Conservation (phyloP, 305 asterid species). For the Striga hermonthica region DNA sequence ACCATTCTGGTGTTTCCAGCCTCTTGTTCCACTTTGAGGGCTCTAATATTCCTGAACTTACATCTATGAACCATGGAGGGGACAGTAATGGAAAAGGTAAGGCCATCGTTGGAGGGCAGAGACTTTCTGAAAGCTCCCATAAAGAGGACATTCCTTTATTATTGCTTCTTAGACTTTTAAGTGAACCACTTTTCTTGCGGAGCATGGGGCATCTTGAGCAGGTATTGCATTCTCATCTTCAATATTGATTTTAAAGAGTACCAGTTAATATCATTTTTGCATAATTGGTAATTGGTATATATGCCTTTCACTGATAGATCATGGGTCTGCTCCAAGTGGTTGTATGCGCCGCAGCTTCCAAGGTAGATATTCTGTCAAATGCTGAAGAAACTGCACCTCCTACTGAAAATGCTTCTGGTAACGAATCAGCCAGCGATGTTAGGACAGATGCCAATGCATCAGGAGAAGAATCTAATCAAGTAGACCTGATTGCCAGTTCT, state of each 20-base stretch:
- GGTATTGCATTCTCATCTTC: constrained; percentile 44
- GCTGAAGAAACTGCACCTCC: constrained; percentile 52
- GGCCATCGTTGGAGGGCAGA: constrained; percentile 40
- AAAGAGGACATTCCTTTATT: constrained; percentile 69
- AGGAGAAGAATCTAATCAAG: constrained; percentile 44
- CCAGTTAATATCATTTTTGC: constrained; percentile 26
- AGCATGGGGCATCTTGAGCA: constrained; percentile 96
- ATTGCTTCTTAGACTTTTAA: constrained; percentile 78
- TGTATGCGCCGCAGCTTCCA: constrained; percentile 85
- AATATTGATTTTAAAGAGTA: constrained; percentile 19
- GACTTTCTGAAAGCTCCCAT: constrained; percentile 44
- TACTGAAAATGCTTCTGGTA: constrained; percentile 47
- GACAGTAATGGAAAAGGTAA: constrained; percentile 62
- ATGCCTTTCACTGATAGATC: constrained; percentile 52
- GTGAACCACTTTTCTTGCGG: constrained; percentile 79
- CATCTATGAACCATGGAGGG: constrained; percentile 37
- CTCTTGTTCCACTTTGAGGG: constrained; percentile 85
- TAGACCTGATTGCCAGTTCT: constrained; percentile 42
- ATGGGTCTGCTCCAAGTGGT: constrained; percentile 94
- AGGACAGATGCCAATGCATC: constrained; percentile 47
- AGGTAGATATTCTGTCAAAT: constrained; percentile 55
- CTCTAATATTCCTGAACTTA: constrained; percentile 54
- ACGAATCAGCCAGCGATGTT: constrained; percentile 41
- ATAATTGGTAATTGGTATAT: constrained; percentile 1
- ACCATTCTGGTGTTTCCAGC: constrained; percentile 87